A percentile compares a stretch with the other conserved stretches of the same genome.
Conservation (phyloP, 2,329 filamentous ascomycete genomes). For the Ramichloridium luteum region DNA sequence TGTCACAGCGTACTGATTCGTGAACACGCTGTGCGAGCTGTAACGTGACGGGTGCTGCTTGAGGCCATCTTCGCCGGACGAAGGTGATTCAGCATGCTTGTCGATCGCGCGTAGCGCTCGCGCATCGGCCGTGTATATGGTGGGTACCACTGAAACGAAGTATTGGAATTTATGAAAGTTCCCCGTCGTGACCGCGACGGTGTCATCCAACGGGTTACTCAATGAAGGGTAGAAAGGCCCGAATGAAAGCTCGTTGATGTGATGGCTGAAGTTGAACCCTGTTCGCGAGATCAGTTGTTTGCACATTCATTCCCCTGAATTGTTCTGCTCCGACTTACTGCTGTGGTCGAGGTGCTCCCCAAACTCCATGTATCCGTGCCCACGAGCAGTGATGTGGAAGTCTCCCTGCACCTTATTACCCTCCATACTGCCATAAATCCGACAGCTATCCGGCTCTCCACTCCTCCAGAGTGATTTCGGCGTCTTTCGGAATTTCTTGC, state of each 20-base stretch:
- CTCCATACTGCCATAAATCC: slow-evolving; percentile 79
- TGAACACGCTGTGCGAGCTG: slow-evolving; percentile 55
- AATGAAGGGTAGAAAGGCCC: slow-evolving; percentile 93
- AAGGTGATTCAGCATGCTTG: slow-evolving; percentile 30
- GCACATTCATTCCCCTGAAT: background rate
- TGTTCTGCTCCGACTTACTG: slow-evolving; percentile 41
- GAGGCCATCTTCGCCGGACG: slow-evolving; percentile 26
- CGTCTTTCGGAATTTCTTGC: slow-evolving; percentile 57
- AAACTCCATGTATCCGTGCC: slow-evolving; percentile 82
- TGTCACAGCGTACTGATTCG: slow-evolving; percentile 96
- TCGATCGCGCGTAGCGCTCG: slow-evolving; percentile 28
- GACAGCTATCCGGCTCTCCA: slow-evolving; percentile 56
- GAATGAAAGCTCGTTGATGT: slow-evolving; percentile 91
- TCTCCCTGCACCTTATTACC: slow-evolving; percentile 96
- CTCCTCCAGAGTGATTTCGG: slow-evolving; percentile 48
- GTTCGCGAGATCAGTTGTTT: too few species aligned
- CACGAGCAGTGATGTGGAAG: slow-evolving; percentile 91
- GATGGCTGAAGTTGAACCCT: slow-evolving; percentile 97
- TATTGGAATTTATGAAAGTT: slow-evolving; percentile 98
- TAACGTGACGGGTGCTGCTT: slow-evolving; percentile 23
- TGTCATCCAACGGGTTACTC: slow-evolving; percentile 86
- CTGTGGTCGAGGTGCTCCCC: slow-evolving; percentile 71
- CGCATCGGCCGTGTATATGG: slow-evolving; percentile 58
- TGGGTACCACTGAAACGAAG: slow-evolving; percentile 89
- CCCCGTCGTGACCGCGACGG: slow-evolving; percentile 58